Conservation (phyloP, 2,329 filamentous ascomycete genomes). For the Colletotrichum sp. region DNA sequence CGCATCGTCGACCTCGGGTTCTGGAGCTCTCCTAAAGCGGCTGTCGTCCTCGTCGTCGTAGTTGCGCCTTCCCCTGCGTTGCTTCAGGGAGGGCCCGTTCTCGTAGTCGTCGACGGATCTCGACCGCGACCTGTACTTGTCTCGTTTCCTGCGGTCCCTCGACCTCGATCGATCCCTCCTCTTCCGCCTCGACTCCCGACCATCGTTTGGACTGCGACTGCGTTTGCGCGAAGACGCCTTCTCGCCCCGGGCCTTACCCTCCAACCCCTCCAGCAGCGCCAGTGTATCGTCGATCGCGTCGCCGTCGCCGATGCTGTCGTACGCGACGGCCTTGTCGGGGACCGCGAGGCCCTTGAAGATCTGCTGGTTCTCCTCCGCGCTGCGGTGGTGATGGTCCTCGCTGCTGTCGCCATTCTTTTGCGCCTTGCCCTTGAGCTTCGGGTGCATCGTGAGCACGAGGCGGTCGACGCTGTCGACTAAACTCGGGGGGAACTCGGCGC, state of each 20-base stretch:
- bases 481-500: constrained; percentile 83
- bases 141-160: constrained; percentile 41
- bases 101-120: constrained; percentile 56
- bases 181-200: constrained; percentile 46
- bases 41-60: constrained; percentile 54
- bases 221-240: constrained; percentile 57
- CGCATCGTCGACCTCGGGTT: constrained; percentile 78
- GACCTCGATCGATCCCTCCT: constrained; percentile 45
- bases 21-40: constrained; percentile 70
- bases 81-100: constrained; percentile 27
- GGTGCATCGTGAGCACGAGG: constrained; percentile 87
- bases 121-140: constrained; percentile 40
- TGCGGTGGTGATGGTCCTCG: constrained; percentile 43
- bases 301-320: constrained; percentile 38
- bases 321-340: constrained; percentile 70
- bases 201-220: constrained; percentile 62
- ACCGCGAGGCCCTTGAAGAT: constrained; percentile 92
- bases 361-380: constrained; percentile 73
- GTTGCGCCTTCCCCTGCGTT: constrained; percentile 38
- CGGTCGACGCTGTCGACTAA: constrained; percentile 92
- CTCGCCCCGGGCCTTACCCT: constrained; percentile 62
- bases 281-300: constrained; percentile 92
- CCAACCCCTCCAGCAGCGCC: constrained; percentile 86
- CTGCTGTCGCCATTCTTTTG: constrained; percentile 36
- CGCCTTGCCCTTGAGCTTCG: constrained; percentile 74